phyloP scores from a whole-genome alignment of 208 protist genomes.

The Wallacemonas sp. region DNA sequence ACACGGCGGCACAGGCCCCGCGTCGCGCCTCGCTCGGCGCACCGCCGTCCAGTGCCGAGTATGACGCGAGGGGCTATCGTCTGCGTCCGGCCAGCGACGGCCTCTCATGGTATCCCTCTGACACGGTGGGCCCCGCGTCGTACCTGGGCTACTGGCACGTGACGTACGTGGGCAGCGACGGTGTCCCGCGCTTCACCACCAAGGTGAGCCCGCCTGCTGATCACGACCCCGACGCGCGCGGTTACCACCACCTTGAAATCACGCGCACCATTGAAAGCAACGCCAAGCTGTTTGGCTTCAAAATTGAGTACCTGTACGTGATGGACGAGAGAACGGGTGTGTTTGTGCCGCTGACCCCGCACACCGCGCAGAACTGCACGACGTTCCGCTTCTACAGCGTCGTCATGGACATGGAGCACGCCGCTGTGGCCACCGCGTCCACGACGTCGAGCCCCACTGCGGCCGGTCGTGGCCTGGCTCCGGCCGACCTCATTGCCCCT shows the following conservation, averaged over 20 bases:
- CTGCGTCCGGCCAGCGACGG: background rate
- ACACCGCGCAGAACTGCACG: background rate
- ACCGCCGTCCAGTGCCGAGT: background rate
- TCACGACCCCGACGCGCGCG: background rate
- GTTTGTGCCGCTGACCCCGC: conserved; percentile 9
- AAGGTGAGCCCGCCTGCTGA: conserved; percentile 19
- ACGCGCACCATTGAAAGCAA: conserved; percentile 4
- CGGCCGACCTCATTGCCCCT: background rate
- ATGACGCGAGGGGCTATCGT: background rate
- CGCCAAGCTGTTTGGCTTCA: conserved; percentile 14
- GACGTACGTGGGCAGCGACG: conserved; percentile 8
- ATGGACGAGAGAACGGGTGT: conserved; percentile 5
- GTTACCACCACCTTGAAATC: conserved; percentile 16
- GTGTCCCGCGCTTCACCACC: conserved; percentile 10
- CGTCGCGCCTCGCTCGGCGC: background rate
- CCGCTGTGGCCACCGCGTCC: background rate
- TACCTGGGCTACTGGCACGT: conserved; percentile 28
- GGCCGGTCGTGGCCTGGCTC: background rate
- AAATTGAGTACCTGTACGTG: conserved; percentile 15
- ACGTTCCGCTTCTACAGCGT: conserved; percentile 15
- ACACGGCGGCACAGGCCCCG: background rate
- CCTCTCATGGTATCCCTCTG: background rate
- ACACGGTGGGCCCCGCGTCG: conserved; percentile 10
- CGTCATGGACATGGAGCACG: background rate
- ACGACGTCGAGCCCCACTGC: background rate